Evolutionary conservation across 768 basidiomycete genomes (phyloP).

Genomic region (Amanita rubescens): DNA sequence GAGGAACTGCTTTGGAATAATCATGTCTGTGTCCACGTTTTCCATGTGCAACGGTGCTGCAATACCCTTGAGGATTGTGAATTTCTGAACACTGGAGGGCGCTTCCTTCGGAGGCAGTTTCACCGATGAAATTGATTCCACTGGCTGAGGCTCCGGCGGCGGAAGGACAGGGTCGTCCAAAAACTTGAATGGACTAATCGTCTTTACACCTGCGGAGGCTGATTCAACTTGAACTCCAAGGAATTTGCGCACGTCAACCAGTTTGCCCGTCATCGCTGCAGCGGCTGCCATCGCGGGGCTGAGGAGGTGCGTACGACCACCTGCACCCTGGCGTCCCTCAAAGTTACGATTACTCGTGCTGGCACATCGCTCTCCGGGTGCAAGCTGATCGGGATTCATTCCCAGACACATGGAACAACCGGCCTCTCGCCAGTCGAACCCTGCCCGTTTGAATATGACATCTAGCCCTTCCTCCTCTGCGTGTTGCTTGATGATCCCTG

Average conservation of each 20-base stretch:
- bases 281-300: constrained; percentile 92
- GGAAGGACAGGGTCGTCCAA: constrained; percentile 62
- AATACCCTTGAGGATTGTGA: constrained; percentile 64
- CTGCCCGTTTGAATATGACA: constrained; percentile 79
- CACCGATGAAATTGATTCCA: constrained; percentile 23
- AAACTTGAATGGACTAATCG: constrained; percentile 66
- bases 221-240: constrained; percentile 32
- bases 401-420: constrained; percentile 96
- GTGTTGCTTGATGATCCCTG: constrained; percentile 84
- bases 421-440: constrained; percentile 93
- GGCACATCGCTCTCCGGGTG: constrained; percentile 78
- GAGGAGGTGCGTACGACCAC: constrained; percentile 83
- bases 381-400: constrained; percentile 91
- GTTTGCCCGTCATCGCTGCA: constrained; percentile 76
- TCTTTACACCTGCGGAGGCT: constrained; percentile 47
- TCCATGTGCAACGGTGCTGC: constrained; percentile 75
- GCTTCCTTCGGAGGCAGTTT: constrained; percentile 34
- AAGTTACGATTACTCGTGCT: constrained; percentile 94
- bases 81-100: constrained; percentile 49
- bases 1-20: constrained; percentile 91
- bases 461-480: constrained; percentile 88
- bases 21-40: constrained; percentile 90
- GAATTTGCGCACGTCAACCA: constrained; percentile 80
- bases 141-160: constrained; percentile 35
- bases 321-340: constrained; percentile 82